Percentiles rank a stretch among this genome's conserved stretches.
Evolutionary conservation across 139 green algal species (phyloP).

Genomic region (Chlorella sp.): DNA sequence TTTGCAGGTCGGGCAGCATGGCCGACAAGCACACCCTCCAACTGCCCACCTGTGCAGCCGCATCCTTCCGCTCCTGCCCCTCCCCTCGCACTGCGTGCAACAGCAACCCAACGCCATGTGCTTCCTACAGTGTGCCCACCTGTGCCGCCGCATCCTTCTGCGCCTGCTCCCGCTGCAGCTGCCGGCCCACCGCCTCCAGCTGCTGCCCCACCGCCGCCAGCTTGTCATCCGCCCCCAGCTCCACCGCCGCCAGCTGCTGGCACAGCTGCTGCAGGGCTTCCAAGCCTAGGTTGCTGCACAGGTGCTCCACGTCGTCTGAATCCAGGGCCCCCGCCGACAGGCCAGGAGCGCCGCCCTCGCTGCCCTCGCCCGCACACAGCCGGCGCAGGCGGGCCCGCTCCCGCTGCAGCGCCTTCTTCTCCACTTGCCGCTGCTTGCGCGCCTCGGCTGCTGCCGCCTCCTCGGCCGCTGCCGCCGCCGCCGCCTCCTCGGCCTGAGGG

Average conservation of each 20-base stretch:
- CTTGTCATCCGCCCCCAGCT: constrained; percentile 13
- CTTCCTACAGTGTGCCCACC: too few relatives aligned
- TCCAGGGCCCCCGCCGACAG: constrained; percentile 20
- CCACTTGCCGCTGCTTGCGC: constrained; percentile 76
- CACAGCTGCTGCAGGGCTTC: constrained; percentile 51
- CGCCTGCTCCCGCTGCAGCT: constrained; percentile 22
- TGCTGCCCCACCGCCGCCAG: not conserved
- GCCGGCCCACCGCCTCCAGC: constrained; percentile 19
- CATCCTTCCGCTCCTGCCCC: too few relatives aligned
- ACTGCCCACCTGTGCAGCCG: too few relatives aligned
- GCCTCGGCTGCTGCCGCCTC: constrained; percentile 51
- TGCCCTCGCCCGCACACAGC: constrained; percentile 53
- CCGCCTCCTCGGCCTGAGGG: constrained; percentile 49
- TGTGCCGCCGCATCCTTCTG: constrained; percentile 40
- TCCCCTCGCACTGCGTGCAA: too few relatives aligned
- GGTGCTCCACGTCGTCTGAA: constrained; percentile 65
- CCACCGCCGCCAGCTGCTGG: constrained; percentile 39
- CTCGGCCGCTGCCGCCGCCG: constrained; percentile 49
- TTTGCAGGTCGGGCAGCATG: too few relatives aligned
- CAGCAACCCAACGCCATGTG: too few relatives aligned
- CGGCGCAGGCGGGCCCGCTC: constrained; percentile 76
- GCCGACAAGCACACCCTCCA: too few relatives aligned
- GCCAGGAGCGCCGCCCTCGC: not conserved
- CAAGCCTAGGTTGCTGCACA: constrained; percentile 62
- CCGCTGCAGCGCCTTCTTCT: constrained; percentile 89